Percentiles rank a stretch among this genome's conserved stretches.
These are phyloP conservation scores for Haematococcus sp. DNA, from an alignment of 139 green algal genomes.

Conservation along the genomic window DNA sequence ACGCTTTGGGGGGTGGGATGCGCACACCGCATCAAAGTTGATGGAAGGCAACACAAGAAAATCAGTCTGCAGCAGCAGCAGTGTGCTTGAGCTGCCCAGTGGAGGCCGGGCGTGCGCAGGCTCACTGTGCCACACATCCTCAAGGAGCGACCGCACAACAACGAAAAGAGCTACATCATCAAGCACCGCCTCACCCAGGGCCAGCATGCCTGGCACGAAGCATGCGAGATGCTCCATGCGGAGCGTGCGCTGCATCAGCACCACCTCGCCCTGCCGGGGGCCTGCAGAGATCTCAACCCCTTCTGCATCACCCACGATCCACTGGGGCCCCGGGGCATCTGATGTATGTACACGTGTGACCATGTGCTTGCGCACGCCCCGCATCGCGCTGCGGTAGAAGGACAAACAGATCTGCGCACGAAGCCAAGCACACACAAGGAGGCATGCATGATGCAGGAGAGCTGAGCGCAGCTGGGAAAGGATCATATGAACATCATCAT, in stretches of 20 bases:
- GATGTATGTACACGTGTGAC: slow-evolving; percentile 32
- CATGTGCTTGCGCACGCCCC: slow-evolving; percentile 60
- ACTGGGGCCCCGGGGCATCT: slow-evolving; percentile 4
- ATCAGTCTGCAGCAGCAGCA: too few relatives aligned
- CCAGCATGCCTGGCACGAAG: slow-evolving; percentile 82
- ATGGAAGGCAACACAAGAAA: too few relatives aligned
- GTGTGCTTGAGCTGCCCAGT: too few relatives aligned
- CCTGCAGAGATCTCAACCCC: not conserved
- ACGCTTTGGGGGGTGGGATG: too few relatives aligned
- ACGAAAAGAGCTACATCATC: not conserved
- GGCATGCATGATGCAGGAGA: too few relatives aligned
- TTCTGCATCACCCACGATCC: slow-evolving; percentile 17
- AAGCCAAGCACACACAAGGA: not conserved
- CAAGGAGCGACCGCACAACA: too few relatives aligned
- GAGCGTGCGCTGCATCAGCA: not conserved
- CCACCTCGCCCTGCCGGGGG: not conserved
- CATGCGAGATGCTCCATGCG: slow-evolving; percentile 86
- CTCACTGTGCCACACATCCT: too few relatives aligned
- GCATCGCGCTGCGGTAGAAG: slow-evolving; percentile 59
- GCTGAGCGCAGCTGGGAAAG: too few relatives aligned
- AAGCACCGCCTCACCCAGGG: slow-evolving; percentile 49
- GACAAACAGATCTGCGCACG: slow-evolving; percentile 36
- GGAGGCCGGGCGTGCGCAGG: too few relatives aligned
- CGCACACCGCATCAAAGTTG: too few relatives aligned
- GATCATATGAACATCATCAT: too few relatives aligned